phyloP scores from a whole-genome alignment of 371 early-diverging fungal genomes.

The Mucor lusitanicus region DNA sequence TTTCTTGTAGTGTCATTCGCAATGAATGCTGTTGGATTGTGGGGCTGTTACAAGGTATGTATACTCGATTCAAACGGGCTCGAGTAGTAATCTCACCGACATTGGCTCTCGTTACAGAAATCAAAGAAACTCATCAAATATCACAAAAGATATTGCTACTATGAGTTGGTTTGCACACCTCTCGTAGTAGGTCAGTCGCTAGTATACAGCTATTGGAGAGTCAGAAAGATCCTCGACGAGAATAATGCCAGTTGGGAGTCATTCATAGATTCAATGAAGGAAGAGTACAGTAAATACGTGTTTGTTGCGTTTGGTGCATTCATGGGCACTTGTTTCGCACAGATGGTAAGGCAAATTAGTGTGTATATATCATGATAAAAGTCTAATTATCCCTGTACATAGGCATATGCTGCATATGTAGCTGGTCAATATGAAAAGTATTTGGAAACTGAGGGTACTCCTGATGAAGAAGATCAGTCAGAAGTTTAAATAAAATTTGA shows the following conservation, averaged over 20 bases:
- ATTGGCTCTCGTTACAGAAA: background rate
- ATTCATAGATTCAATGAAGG: background rate
- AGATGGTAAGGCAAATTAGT: background rate
- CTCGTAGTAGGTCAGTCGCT: background rate
- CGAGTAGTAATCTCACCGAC: background rate
- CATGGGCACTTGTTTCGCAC: background rate
- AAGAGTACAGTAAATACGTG: background rate
- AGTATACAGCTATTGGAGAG: background rate
- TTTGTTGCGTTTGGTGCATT: background rate
- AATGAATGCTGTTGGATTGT: background rate
- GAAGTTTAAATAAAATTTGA: background rate
- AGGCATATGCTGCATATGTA: background rate
- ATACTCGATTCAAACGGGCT: background rate
- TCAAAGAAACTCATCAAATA: background rate
- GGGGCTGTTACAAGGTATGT: background rate
- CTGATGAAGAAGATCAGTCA: background rate
- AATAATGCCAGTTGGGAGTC: background rate
- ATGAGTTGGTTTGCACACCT: background rate
- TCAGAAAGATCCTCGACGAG: background rate
- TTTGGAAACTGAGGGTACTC: background rate
- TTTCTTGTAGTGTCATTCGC: background rate
- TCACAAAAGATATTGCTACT: background rate
- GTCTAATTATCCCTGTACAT: background rate
- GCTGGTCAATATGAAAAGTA: background rate
- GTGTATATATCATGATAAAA: too few relatives aligned